Evolutionary conservation across 345 rosid genomes (phyloP).

Genomic region (Excoecaria cochinchinensis): DNA sequence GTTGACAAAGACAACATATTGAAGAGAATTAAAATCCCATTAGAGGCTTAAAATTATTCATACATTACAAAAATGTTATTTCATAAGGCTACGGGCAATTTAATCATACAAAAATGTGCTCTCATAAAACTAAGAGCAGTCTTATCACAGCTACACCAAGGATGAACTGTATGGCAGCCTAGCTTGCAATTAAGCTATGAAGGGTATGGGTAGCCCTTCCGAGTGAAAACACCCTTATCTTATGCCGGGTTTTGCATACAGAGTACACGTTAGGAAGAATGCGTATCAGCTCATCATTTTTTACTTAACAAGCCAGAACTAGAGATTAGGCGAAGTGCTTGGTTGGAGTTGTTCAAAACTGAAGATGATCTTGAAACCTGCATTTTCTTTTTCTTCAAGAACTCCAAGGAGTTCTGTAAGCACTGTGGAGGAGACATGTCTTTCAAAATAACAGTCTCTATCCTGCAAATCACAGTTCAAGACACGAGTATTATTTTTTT

Average conservation of each 20-base stretch:
- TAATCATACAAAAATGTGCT: background rate
- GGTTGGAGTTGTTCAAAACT: conserved; percentile 66
- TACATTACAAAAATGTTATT: background rate
- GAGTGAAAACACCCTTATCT: background rate
- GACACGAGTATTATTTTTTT: background rate
- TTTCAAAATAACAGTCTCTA: conserved; percentile 59
- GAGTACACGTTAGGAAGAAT: background rate
- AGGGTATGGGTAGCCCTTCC: background rate
- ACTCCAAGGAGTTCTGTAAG: conserved; percentile 65
- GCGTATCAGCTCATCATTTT: conserved; percentile 15
- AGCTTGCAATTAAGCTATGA: background rate
- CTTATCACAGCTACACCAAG: background rate
- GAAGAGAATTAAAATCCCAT: background rate
- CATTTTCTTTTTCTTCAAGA: conserved; percentile 77
- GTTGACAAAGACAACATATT: background rate
- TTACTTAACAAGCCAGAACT: conserved; percentile 49
- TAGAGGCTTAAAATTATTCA: background rate
- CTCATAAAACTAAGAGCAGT: background rate
- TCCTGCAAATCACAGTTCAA: conserved; percentile 39
- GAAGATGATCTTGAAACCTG: conserved; percentile 74
- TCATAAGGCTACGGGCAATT: background rate
- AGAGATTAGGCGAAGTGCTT: conserved; percentile 72
- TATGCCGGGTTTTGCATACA: background rate
- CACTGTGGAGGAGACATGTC: conserved; percentile 74
- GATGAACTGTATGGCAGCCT: background rate